These are phyloP conservation scores for Bipolaris oryzae DNA, from an alignment of 2,329 filamentous ascomycete species.

Conservation along the genomic window DNA sequence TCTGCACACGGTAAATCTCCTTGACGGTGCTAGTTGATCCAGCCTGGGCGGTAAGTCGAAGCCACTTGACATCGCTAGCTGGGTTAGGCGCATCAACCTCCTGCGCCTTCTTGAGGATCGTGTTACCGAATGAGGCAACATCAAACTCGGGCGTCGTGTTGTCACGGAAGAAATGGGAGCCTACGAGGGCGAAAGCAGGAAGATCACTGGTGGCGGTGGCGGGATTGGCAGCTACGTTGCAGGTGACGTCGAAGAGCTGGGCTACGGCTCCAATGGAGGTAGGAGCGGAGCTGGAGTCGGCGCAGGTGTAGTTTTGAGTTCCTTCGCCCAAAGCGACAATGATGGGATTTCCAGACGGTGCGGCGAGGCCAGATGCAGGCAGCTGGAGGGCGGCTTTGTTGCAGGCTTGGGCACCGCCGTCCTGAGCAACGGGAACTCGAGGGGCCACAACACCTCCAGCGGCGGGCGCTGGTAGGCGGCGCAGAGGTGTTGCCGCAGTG, in stretches of 20 bases:
- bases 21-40: conserved; percentile 57
- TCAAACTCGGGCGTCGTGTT: conserved; percentile 79
- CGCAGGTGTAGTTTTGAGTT: conserved; percentile 59
- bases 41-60: conserved; percentile 66
- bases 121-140: conserved; percentile 69
- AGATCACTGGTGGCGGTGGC: conserved; percentile 33
- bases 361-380: conserved; percentile 35
- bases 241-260: conserved; percentile 35
- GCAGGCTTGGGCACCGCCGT: conserved; percentile 11
- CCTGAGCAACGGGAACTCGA: conserved; percentile 20
- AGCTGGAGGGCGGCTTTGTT: conserved; percentile 31
- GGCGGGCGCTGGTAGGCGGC: conserved; percentile 14
- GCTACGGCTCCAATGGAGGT: conserved; percentile 52
- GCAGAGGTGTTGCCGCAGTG: conserved; percentile 30
- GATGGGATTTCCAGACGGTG: conserved; percentile 44
- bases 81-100: conserved; percentile 67
- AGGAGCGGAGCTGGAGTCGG: conserved; percentile 39
- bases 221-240: conserved; percentile 23
- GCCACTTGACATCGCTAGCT: conserved; percentile 72
- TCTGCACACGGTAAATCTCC: conserved; percentile 82
- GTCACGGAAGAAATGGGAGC: conserved; percentile 81
- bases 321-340: conserved; percentile 56
- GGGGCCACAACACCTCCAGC: conserved; percentile 15
- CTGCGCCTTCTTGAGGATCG: conserved; percentile 69
- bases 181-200: conserved; percentile 50